These are phyloP conservation scores for Tetrastigma voinierianum DNA, from an alignment of 164 flowering plant species.

Conservation along the genomic window DNA sequence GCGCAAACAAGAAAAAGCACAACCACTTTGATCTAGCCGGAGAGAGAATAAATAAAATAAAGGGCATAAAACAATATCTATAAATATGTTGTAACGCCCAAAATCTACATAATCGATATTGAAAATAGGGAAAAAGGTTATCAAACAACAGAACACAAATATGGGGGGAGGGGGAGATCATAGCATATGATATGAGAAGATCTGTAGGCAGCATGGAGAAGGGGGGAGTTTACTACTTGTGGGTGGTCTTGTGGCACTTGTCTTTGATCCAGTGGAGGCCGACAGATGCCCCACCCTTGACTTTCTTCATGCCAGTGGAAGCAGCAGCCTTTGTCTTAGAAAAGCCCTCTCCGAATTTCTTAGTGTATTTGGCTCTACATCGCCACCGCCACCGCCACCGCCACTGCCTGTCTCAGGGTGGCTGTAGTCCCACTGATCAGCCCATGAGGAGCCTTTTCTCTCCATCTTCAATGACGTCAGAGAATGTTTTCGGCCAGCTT, in stretches of 20 bases:
- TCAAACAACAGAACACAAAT: too few species aligned
- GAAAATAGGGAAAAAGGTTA: too few species aligned
- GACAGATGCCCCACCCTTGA: slow-evolving; percentile 28
- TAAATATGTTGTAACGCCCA: too few species aligned
- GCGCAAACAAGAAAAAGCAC: too few species aligned
- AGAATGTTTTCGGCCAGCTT: neutral
- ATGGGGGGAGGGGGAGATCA: too few species aligned
- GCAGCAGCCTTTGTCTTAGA: slow-evolving; percentile 31
- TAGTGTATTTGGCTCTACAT: slow-evolving; percentile 12
- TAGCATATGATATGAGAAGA: neutral
- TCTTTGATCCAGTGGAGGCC: slow-evolving; percentile 30
- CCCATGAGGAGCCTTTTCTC: slow-evolving; percentile 18
- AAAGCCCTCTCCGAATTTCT: slow-evolving; percentile 24
- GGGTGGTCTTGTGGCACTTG: slow-evolving; percentile 23
- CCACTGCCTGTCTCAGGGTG: slow-evolving; percentile 4
- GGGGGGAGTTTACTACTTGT: neutral
- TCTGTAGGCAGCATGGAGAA: too few species aligned
- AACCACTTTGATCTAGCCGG: too few species aligned
- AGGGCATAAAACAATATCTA: too few species aligned
- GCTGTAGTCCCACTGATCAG: slow-evolving; percentile 25
- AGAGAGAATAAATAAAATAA: too few species aligned
- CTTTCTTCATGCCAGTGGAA: slow-evolving; percentile 23
- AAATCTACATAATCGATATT: too few species aligned
- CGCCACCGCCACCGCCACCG: neutral
- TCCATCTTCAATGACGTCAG: slow-evolving; percentile 4